Conservation (phyloP, 352 stramenopile species). For the Phytophthora pinifolia region DNA sequence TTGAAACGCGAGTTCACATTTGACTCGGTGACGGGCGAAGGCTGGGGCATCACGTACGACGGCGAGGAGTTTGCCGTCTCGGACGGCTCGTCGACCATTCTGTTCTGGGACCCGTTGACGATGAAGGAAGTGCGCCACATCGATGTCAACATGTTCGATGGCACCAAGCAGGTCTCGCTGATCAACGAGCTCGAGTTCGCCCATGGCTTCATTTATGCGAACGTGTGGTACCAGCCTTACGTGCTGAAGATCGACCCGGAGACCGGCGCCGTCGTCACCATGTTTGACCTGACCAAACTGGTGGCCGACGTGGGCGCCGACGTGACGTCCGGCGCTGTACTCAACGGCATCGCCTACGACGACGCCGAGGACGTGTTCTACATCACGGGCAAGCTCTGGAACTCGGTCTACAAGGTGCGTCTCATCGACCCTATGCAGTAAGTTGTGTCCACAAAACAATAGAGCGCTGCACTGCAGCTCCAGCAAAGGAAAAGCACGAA, state of each 20-base stretch:
- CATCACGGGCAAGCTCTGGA: constrained; percentile 94
- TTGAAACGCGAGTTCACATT: constrained; percentile 75
- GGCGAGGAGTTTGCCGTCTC: constrained; percentile 68
- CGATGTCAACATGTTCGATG: constrained; percentile 51
- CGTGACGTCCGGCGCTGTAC: constrained; percentile 62
- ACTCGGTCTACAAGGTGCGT: constrained; percentile 88
- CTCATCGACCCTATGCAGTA: constrained; percentile 50
- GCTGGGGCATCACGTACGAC: constrained; percentile 93
- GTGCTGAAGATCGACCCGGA: constrained; percentile 93
- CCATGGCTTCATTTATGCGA: constrained; percentile 92
- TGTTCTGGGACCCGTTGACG: constrained; percentile 91
- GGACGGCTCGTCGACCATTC: constrained; percentile 88
- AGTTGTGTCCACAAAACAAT: constrained; percentile 9
- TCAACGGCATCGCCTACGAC: constrained; percentile 95
- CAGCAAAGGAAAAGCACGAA: constrained; percentile 20
- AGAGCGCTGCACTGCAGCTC: constrained; percentile 10
- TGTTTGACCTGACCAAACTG: constrained; percentile 85
- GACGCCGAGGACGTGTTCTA: constrained; percentile 89
- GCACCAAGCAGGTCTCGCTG: constrained; percentile 45
- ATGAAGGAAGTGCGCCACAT: constrained; percentile 76
- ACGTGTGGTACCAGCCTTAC: constrained; percentile 93
- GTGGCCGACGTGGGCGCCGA: constrained; percentile 58
- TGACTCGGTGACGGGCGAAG: constrained; percentile 77
- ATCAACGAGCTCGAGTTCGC: constrained; percentile 95
- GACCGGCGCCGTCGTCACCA: constrained; percentile 80